These are phyloP conservation scores for Suillus americanus DNA, from an alignment of 768 basidiomycete species.

Conservation along the genomic window DNA sequence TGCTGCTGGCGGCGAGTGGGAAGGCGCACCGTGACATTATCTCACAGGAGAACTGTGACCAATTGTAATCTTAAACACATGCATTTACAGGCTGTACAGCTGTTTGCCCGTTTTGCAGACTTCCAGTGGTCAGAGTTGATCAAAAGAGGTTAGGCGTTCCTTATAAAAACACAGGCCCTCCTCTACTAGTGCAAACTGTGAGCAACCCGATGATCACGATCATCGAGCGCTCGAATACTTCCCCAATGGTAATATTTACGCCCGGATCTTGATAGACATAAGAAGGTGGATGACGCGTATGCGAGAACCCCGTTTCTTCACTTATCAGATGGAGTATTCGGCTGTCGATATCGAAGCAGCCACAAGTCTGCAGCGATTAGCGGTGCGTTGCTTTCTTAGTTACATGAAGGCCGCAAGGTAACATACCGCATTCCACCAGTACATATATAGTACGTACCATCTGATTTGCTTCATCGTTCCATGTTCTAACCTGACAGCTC, in stretches of 20 bases:
- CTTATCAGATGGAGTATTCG: not conserved
- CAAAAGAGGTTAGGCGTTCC: too few species aligned
- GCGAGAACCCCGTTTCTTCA: not conserved
- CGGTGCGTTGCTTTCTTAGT: not conserved
- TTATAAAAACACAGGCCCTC: too few species aligned
- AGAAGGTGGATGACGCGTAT: not conserved
- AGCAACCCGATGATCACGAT: too few species aligned
- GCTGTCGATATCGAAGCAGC: not conserved
- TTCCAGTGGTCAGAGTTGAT: not conserved
- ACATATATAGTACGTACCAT: not conserved
- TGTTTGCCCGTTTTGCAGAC: too few species aligned
- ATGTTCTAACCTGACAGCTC: not conserved
- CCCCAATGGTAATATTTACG: too few species aligned
- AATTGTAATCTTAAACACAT: too few species aligned
- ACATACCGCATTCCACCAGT: not conserved
- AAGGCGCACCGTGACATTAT: too few species aligned
- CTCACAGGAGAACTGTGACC: too few species aligned
- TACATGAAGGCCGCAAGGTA: not conserved
- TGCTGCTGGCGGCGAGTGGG: not conserved
- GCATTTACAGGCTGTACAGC: too few species aligned
- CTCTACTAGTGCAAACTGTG: too few species aligned
- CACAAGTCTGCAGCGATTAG: not conserved
- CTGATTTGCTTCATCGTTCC: not conserved
- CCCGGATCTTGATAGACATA: not conserved
- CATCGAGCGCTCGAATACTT: too few species aligned